phyloP scores from a whole-genome alignment of 2,329 filamentous ascomycete species.

The Mollisia scopiformis region DNA sequence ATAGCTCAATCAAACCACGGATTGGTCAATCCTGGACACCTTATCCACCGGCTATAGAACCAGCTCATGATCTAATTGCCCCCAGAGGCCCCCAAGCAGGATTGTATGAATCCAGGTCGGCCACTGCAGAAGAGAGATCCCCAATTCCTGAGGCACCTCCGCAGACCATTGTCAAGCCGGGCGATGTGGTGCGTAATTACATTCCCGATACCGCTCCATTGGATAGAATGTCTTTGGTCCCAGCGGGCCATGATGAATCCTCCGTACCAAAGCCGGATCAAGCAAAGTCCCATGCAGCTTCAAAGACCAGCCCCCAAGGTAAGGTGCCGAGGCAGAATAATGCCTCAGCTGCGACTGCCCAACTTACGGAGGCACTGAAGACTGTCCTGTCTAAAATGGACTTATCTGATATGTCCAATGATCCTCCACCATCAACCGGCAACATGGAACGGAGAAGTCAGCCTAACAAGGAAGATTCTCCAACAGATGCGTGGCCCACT shows the following conservation, averaged over 20 bases:
- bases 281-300: conserved; percentile 9
- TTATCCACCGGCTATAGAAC: conserved; percentile 27
- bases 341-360: conserved; percentile 28
- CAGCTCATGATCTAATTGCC: conserved; percentile 18
- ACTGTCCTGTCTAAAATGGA: conserved; percentile 25
- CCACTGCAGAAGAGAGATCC: conserved; percentile 12
- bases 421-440: conserved; percentile 3
- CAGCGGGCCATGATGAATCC: conserved; percentile 22
- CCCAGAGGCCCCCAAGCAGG: conserved; percentile 20
- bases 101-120: conserved; percentile 9
- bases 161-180: conserved; percentile 6
- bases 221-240: conserved; percentile 21
- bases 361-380: conserved; percentile 29
- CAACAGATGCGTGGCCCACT: conserved; percentile 9
- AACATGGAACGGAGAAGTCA: conserved; percentile 20
- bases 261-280: conserved; percentile 11
- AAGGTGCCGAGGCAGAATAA: conserved; percentile 28
- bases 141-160: conserved; percentile 16
- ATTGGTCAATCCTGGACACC: conserved; percentile 15
- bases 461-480: conserved; percentile 23
- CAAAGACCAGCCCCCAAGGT: conserved; percentile 18
- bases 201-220: conserved; percentile 9
- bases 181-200: neutral
- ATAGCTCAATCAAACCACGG: neutral
- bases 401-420: conserved; percentile 12